Conservation (phyloP, 1,284 basidiomycete genomes). For the Schizophyllum amplum region DNA sequence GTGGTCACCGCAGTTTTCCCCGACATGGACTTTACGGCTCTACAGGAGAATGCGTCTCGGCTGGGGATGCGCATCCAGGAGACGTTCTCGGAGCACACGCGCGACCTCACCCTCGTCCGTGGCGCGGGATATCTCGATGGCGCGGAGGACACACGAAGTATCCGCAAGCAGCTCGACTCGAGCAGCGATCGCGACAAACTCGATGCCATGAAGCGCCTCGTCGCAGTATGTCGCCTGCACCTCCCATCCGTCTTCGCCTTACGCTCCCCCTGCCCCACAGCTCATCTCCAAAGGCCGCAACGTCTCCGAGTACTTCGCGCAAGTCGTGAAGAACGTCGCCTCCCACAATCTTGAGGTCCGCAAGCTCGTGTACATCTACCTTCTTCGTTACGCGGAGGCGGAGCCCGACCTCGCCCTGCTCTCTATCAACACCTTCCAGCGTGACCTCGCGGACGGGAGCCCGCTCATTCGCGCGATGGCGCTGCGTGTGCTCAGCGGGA, state of each 20-base stretch:
- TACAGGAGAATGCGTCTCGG: conserved; percentile 73
- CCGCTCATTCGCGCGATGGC: conserved; percentile 95
- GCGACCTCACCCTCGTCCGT: conserved; percentile 54
- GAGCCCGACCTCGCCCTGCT: conserved; percentile 94
- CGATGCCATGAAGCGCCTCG: conserved; percentile 88
- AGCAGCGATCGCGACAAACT: conserved; percentile 83
- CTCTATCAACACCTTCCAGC: conserved; percentile 98
- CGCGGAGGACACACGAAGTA: conserved; percentile 71
- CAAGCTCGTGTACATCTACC: conserved; percentile 97
- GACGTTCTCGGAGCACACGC: conserved; percentile 68
- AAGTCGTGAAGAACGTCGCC: conserved; percentile 91
- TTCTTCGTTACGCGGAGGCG: conserved; percentile 85
- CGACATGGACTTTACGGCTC: conserved; percentile 7
- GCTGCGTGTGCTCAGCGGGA: conserved; percentile 86
- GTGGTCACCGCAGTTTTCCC: too few relatives aligned
- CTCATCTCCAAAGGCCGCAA: conserved; percentile 90
- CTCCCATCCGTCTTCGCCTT: background rate
- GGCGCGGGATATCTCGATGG: conserved; percentile 58
- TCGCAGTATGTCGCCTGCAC: conserved; percentile 57
- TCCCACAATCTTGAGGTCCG: conserved; percentile 88
- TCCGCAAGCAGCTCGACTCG: conserved; percentile 80
- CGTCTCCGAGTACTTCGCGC: conserved; percentile 88
- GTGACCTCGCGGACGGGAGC: conserved; percentile 87
- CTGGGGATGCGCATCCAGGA: conserved; percentile 75
- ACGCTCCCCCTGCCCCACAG: conserved; percentile 30